Evolutionary conservation across 352 stramenopile genomes (phyloP).

Genomic region (Aphanomyces stellatus): DNA sequence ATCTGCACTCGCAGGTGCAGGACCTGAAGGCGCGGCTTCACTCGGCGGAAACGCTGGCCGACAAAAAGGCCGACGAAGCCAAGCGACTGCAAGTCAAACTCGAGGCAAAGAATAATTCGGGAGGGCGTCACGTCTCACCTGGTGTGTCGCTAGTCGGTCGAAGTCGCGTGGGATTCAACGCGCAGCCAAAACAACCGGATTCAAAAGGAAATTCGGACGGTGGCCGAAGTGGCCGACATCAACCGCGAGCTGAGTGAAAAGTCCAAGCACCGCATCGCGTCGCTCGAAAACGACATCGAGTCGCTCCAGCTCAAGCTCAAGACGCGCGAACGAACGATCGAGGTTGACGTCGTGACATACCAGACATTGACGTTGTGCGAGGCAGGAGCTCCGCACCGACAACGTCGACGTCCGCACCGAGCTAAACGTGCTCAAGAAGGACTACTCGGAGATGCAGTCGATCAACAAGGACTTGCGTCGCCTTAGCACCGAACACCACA

Average conservation of each 20-base stretch:
- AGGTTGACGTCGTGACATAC: slow-evolving; percentile 22
- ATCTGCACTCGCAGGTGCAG: slow-evolving; percentile 61
- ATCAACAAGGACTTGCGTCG: slow-evolving; percentile 20
- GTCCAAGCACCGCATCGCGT: slow-evolving; percentile 55
- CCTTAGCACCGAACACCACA: slow-evolving; percentile 39
- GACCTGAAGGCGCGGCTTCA: slow-evolving; percentile 60
- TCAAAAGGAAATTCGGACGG: slow-evolving; percentile 58
- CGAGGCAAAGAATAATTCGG: too few relatives aligned
- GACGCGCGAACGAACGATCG: slow-evolving; percentile 58
- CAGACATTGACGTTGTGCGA: too few relatives aligned
- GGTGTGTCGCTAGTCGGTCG: slow-evolving; percentile 36
- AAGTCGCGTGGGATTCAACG: slow-evolving; percentile 67
- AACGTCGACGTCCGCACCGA: slow-evolving; percentile 49
- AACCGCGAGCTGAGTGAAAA: slow-evolving; percentile 16
- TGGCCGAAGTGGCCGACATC: slow-evolving; percentile 19
- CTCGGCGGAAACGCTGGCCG: slow-evolving; percentile 25
- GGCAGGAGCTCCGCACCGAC: slow-evolving; percentile 47
- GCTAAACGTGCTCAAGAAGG: slow-evolving; percentile 51
- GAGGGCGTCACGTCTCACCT: too few relatives aligned
- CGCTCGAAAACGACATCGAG: slow-evolving; percentile 64
- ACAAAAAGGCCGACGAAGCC: slow-evolving; percentile 47
- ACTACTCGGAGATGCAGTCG: slow-evolving; percentile 39
- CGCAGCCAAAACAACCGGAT: slow-evolving; percentile 73
- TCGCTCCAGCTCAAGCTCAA: slow-evolving; percentile 64
- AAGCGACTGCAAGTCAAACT: slow-evolving; percentile 57